These are phyloP conservation scores for Porogramme epimiltina DNA, from an alignment of 1,284 basidiomycete species.

Conservation along the genomic window DNA sequence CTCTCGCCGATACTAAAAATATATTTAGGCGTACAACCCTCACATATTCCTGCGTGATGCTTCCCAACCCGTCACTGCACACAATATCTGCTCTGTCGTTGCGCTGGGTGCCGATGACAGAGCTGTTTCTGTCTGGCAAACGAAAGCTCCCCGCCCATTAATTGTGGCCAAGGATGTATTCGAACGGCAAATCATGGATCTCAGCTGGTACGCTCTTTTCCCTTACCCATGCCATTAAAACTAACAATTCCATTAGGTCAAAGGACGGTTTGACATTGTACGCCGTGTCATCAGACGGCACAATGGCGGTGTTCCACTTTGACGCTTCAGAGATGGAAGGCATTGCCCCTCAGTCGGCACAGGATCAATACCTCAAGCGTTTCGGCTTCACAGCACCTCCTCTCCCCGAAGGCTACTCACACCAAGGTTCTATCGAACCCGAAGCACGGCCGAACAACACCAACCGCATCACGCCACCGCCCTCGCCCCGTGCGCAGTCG, in stretches of 20 bases:
- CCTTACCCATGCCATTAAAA: slow-evolving; percentile 1
- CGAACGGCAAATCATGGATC: slow-evolving; percentile 92
- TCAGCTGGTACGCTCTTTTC: slow-evolving; percentile 76
- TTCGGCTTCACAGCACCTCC: slow-evolving; percentile 74
- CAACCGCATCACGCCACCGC: slow-evolving; percentile 49
- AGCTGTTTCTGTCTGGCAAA: slow-evolving; percentile 92
- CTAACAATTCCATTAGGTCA: slow-evolving; percentile 57
- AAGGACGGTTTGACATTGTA: slow-evolving; percentile 91
- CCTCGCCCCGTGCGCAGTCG: slow-evolving; percentile 41
- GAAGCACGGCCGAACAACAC: slow-evolving; percentile 26
- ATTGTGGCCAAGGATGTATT: slow-evolving; percentile 95
- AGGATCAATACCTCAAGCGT: slow-evolving; percentile 77
- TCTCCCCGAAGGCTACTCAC: slow-evolving; percentile 68
- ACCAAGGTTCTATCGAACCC: slow-evolving; percentile 36
- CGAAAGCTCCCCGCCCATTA: slow-evolving; percentile 85
- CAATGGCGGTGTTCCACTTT: slow-evolving; percentile 87
- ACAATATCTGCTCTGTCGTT: slow-evolving; percentile 83
- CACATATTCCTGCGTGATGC: slow-evolving; percentile 86
- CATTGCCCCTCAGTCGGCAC: slow-evolving; percentile 73
- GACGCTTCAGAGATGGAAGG: slow-evolving; percentile 81
- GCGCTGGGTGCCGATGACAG: slow-evolving; percentile 91
- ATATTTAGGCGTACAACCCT: slow-evolving; percentile 83
- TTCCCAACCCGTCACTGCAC: slow-evolving; percentile 61
- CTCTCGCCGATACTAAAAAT: slow-evolving; percentile 17
- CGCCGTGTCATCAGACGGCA: slow-evolving; percentile 95